Evolutionary conservation across 2,329 filamentous ascomycete genomes (phyloP), one percentile per base, ranked within the genome.

Genomic region (Magnaporthales sp.): DNA sequence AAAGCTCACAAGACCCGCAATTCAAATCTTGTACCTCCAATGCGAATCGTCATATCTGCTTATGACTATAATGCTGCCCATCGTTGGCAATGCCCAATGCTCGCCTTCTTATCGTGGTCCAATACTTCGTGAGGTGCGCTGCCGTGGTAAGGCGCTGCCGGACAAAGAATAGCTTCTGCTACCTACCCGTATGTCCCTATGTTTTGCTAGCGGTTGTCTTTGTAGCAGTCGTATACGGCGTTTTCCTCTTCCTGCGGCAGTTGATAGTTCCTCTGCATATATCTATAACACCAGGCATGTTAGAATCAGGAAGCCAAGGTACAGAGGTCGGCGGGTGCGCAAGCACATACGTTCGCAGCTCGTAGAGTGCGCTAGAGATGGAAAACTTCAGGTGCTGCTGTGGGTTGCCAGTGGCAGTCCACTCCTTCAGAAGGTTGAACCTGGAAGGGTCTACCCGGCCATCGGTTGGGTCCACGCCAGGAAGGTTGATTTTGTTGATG

Each of bases 401-500:
- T 4, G 72, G 74, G 68, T 73, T 72, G 70, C 72, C 72, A 32
- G 75, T 71, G 46, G 75, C 72, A 82, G 98, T 95, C 95, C 95
- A 99, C 77, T 91, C 89, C 66, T 89, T 86, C 61, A 99, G 84
- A 73, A 93, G 96, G 19, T 91, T 91, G 38, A 99, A 84, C 75
- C 93, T 92, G 68, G 84, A 84, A 22, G 91, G 89, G 75, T 98
- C 93, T 72, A 98, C 92, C 83, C 92, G 75, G 74, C 95, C 95
- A 70, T 91, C 91, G 71, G 83, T 86, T 70, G 85, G 83, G 79
- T 94, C 91, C 65, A 99, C 95, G 74, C 94, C 96, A 29, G 95
- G 95, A n/a, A 98, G 86, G 80, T 98, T 97, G 80, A 99, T 90
- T 79, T 92, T 91, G 74, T 91, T 97, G 73, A 95, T 88, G 79